Conservation (phyloP, 352 stramenopile genomes). For the Pythium sukuiense region DNA sequence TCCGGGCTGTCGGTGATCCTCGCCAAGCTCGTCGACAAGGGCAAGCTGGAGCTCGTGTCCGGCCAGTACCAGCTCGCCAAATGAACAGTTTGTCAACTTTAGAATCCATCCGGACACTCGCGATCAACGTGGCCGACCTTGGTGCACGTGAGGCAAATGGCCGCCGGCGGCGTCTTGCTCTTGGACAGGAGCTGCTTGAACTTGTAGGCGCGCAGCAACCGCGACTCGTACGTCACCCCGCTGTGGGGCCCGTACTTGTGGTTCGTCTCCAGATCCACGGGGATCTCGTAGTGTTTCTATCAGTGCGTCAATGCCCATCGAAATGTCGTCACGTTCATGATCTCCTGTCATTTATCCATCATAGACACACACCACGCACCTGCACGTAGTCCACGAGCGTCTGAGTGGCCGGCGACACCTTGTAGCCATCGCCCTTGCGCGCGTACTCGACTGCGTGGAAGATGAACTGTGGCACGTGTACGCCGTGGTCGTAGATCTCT, state of each 20-base stretch:
- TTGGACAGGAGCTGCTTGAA: conserved; percentile 42
- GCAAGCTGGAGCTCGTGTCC: conserved; percentile 64
- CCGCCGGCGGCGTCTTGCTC: conserved; percentile 18
- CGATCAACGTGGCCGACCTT: conserved; percentile 46
- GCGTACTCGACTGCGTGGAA: conserved; percentile 64
- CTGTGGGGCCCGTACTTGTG: conserved; percentile 64
- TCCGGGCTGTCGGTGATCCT: conserved; percentile 72
- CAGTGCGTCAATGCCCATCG: neutral
- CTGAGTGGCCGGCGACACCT: conserved; percentile 37
- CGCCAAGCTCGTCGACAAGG: conserved; percentile 62
- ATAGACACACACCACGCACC: conserved; percentile 21
- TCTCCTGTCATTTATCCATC: neutral
- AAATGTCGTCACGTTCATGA: neutral
- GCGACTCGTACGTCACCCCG: conserved; percentile 56
- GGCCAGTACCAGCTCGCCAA: conserved; percentile 70
- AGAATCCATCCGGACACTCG: conserved; percentile 62
- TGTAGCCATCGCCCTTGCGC: conserved; percentile 35
- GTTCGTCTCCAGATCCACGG: conserved; percentile 48
- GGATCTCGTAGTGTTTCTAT: conserved; percentile 49
- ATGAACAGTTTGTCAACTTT: conserved; percentile 6
- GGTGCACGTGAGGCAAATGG: conserved; percentile 63
- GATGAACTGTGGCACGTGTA: conserved; percentile 56
- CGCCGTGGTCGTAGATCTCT: conserved; percentile 29
- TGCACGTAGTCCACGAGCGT: conserved; percentile 51
- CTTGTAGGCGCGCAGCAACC: conserved; percentile 57